Evolutionary conservation across 2,329 filamentous ascomycete species (phyloP), one percentile per base, ranked within the genome.

Genomic region (Verticillium zaregamsianum): DNA sequence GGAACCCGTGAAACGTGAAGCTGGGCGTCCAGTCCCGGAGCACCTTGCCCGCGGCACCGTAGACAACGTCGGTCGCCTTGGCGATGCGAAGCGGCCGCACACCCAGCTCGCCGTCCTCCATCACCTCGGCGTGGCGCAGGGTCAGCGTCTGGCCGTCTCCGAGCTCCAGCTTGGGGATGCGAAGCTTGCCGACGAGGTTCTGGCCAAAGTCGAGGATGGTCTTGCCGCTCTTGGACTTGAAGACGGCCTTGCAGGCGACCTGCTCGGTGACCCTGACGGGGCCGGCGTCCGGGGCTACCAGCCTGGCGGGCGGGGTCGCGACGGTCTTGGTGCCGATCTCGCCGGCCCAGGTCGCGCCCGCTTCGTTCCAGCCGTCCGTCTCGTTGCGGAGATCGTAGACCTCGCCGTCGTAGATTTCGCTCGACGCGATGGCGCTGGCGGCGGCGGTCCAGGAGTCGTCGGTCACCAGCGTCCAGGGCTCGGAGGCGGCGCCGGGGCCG

Each of bases 211-310:
- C 62, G 23, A 86, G 64, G 5, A 86, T 71, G 0, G 72, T 79
- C 65, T 82, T 82, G 5, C 81, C 80, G 3, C 69, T 69, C 2
- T 71, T 71, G 17, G 70, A 74, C 0, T 59, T 71, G 20, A 76
- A 67, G 37, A 75, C 35, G 15, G 66, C 58, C 4, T 63, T 15
- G 4, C 72, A 63, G 4, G 59, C 23, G 17, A 61, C 58, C n/a
- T 57, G 58, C 39, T 73, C 67, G 3, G 68, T 62, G 25, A 68
- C 66, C 15, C 69, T 67, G 28, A 76, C 72, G 3, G 73, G 73
- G 2, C 72, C 69, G 0, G 71, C 72, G 58, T 75, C 72, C 3
- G 72, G 72, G 4, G 73, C 66, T 14, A 68, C 61, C 20, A 76
- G 67, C 63, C 67, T 65, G 28, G 66, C 58, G 5, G 62, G 61